Evolutionary conservation across 129 eudicot species (phyloP), one percentile per base, ranked within the genome.

Genomic region (Flaveria brownii): DNA sequence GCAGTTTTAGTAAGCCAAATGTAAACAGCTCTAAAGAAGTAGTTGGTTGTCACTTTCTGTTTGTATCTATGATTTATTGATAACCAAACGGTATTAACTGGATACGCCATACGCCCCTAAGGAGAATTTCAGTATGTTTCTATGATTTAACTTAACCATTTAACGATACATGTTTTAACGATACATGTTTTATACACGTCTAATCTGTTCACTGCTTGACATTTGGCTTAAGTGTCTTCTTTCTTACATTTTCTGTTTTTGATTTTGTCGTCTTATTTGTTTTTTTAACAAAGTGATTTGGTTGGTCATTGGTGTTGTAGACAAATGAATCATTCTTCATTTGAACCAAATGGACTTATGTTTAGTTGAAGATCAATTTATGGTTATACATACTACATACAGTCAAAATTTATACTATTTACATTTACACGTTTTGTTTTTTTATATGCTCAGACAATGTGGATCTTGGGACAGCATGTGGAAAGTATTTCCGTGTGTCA

Each of bases 391-490:
- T 50, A 5, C 49, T 45, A 45, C 49, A 45, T 2, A 36, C 1
- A 43, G 20, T 50, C 56, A 50, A 50, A 50, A 17, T 55, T 26
- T 55, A 17, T 6, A n/a, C 25, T 5, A 9, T 20, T 55, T 22
- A 2, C 11, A 55, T 55, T 55, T 55, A 55, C 18, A 45, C 3
- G 3, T 4, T 9, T 25, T 76, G 68, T 2, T 17, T 66, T 22
- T 33, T 0, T 62, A 6, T 62, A 2, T 71, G 30, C 0, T 64
- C 78, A 86, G 90, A 86, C 68, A 86, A 86, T 65, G 90, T 86
- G 55, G 87, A 86, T 60, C 77, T 86, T 76, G 90, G 90, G 28
- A 86, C 90, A 10, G 90, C 90, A 3, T 86, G 90, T 49, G 90
- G 90, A 41, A 86, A 86, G 81, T 86, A 82, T 47, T 83, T 83